Conservation (phyloP, 495 filamentous ascomycete genomes). For the Talaromyces trachyspermus region DNA sequence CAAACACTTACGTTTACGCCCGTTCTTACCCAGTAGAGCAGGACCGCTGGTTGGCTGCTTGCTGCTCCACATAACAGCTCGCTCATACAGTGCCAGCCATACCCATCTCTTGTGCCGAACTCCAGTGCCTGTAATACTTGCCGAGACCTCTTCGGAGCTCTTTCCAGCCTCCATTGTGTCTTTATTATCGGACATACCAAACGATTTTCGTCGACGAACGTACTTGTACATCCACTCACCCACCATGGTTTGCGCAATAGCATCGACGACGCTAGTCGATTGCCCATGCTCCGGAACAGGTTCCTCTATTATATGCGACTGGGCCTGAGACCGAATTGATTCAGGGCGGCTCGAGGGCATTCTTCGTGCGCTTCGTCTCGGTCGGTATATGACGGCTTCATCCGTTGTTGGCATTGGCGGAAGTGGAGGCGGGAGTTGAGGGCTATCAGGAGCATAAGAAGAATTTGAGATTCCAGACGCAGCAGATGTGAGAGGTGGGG, state of each 20-base stretch:
- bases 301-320: slow-evolving; percentile 31
- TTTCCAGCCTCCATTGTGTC: slow-evolving; percentile 47
- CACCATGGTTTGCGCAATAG: slow-evolving; percentile 97
- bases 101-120: slow-evolving; percentile 95
- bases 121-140: slow-evolving; percentile 48
- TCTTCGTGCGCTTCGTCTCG: slow-evolving; percentile 13
- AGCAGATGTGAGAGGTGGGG: slow-evolving; percentile 50
- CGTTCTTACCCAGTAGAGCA: slow-evolving; percentile 89
- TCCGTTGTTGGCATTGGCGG: slow-evolving; percentile 71
- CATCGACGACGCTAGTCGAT: slow-evolving; percentile 83
- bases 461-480: slow-evolving; percentile 45
- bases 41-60: slow-evolving; percentile 87
- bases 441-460: slow-evolving; percentile 60
- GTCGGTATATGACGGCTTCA: slow-evolving; percentile 54
- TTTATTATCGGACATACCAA: slow-evolving; percentile 68
- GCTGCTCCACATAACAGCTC: slow-evolving; percentile 95
- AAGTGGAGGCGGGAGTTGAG: slow-evolving; percentile 63
- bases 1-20: slow-evolving; percentile 78
- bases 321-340: slow-evolving; percentile 18
- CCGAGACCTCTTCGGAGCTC: slow-evolving; percentile 42
- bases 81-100: slow-evolving; percentile 94
- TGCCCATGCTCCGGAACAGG: slow-evolving; percentile 57
- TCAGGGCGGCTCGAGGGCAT: slow-evolving; percentile 16
- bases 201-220: slow-evolving; percentile 84
- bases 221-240: slow-evolving; percentile 99